Evolutionary conservation across 495 filamentous ascomycete genomes (phyloP).

Genomic region (Chaetomium cochliodes): DNA sequence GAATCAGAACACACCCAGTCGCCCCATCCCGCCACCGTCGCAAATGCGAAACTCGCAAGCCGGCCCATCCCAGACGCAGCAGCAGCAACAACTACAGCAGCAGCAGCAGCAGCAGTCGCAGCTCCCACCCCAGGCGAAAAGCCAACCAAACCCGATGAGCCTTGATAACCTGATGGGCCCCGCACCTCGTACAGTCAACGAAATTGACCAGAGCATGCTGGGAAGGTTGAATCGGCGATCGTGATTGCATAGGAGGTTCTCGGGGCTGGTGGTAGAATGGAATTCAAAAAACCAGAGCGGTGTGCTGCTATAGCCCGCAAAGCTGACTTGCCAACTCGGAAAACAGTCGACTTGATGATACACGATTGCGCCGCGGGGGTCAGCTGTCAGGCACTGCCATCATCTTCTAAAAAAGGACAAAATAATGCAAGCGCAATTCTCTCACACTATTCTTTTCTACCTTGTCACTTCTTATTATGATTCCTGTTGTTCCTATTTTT

Average conservation of each 20-base stretch:
- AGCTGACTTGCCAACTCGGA: neutral
- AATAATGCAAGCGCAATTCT: neutral
- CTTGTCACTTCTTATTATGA: neutral
- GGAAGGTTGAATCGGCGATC: slow-evolving; percentile 33
- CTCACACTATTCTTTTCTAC: neutral
- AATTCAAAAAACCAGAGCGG: neutral
- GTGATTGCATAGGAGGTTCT: neutral
- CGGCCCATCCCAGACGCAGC: slow-evolving; percentile 7
- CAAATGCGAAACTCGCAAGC: neutral
- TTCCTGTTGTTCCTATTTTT: neutral
- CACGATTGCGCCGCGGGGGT: neutral
- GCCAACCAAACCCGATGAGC: slow-evolving; percentile 44
- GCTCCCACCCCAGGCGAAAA: slow-evolving; percentile 4
- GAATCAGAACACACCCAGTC: slow-evolving; percentile 33
- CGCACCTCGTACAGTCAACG: slow-evolving; percentile 24
- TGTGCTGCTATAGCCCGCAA: neutral
- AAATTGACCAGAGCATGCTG: slow-evolving; percentile 49
- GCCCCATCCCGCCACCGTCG: slow-evolving; percentile 15
- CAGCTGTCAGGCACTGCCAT: neutral
- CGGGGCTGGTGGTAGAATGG: neutral
- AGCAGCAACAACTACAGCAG: neutral
- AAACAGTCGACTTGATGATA: neutral
- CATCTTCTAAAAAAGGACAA: neutral
- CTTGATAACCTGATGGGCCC: slow-evolving; percentile 44
- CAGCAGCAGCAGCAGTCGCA: slow-evolving; percentile 12